Conservation (phyloP, 768 basidiomycete genomes). For the Arthromyces matolae region DNA sequence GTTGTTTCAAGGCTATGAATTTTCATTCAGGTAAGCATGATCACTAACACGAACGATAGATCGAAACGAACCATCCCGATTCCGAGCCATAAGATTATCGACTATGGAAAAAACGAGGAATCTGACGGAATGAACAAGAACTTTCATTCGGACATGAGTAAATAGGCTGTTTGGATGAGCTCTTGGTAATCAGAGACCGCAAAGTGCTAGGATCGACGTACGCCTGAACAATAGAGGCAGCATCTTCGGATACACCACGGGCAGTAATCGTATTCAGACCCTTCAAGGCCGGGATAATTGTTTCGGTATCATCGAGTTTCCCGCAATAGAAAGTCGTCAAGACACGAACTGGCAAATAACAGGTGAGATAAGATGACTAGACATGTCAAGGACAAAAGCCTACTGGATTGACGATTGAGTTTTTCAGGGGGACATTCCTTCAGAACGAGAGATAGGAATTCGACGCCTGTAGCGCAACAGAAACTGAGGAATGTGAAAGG, state of each 20-base stretch:
- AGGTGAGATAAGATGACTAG: conserved; percentile 10
- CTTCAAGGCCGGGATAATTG: conserved; percentile 75
- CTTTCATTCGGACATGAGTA: conserved; percentile 74
- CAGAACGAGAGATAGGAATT: conserved; percentile 74
- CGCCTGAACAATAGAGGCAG: conserved; percentile 62
- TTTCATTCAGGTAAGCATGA: conserved; percentile 1
- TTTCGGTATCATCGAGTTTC: conserved; percentile 84
- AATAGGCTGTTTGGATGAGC: conserved; percentile 54
- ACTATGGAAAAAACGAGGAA: conserved; percentile 79
- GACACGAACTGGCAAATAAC: conserved; percentile 59
- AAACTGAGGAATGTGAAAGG: conserved; percentile 4
- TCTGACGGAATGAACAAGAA: conserved; percentile 77
- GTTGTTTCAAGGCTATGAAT: conserved; percentile 57
- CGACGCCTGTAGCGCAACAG: conserved; percentile 58
- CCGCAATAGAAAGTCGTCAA: conserved; percentile 79
- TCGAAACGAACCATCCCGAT: conserved; percentile 54
- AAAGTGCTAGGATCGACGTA: conserved; percentile 14
- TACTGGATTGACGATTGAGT: conserved; percentile 82
- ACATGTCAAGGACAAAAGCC: conserved; percentile 16
- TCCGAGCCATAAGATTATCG: conserved; percentile 69
- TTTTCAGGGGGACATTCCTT: conserved; percentile 53
- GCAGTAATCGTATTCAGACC: conserved; percentile 68
- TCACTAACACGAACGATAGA: background rate
- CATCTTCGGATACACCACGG: conserved; percentile 67
- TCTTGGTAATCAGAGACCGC: background rate